These are phyloP conservation scores for Straminergon stramineum DNA, from an alignment of 225 moss, liverwort and hornwort species.

Conservation along the genomic window DNA sequence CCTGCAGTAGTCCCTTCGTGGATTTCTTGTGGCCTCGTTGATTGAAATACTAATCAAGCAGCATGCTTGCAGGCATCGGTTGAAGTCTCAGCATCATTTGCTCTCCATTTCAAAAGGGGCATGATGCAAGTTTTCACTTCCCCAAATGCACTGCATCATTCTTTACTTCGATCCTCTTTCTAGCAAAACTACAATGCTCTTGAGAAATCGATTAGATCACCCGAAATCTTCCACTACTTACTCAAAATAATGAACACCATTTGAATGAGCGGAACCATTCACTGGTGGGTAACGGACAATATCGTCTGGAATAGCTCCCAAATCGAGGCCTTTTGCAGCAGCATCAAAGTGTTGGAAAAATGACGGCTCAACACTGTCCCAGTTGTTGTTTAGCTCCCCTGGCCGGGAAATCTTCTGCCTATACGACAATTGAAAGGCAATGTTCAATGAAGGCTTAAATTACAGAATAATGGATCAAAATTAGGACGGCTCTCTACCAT, in stretches of 20 bases:
- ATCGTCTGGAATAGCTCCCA: slow-evolving; percentile 60
- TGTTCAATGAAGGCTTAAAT: background rate
- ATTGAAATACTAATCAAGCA: background rate
- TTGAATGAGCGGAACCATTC: slow-evolving; percentile 23
- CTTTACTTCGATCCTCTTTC: background rate
- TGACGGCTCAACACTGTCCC: slow-evolving; percentile 57
- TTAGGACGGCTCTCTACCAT: background rate
- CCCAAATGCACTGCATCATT: background rate
- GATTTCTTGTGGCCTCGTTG: background rate
- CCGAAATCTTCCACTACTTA: background rate
- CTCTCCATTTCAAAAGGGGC: background rate
- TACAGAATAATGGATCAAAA: background rate
- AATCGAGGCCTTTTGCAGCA: slow-evolving; percentile 33
- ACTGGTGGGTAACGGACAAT: slow-evolving; percentile 41
- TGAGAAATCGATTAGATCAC: background rate
- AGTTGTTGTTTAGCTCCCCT: slow-evolving; percentile 75
- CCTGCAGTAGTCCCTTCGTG: background rate
- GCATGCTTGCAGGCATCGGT: background rate
- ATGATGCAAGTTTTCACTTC: background rate
- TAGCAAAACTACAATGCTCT: background rate
- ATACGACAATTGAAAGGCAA: background rate
- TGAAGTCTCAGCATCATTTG: background rate
- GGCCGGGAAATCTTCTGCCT: slow-evolving; percentile 86
- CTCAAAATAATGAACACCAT: slow-evolving; percentile 20
- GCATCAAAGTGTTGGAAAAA: slow-evolving; percentile 91